These are phyloP conservation scores for Fusarium sp. DNA, from an alignment of 2,329 filamentous ascomycete genomes.

Conservation along the genomic window DNA sequence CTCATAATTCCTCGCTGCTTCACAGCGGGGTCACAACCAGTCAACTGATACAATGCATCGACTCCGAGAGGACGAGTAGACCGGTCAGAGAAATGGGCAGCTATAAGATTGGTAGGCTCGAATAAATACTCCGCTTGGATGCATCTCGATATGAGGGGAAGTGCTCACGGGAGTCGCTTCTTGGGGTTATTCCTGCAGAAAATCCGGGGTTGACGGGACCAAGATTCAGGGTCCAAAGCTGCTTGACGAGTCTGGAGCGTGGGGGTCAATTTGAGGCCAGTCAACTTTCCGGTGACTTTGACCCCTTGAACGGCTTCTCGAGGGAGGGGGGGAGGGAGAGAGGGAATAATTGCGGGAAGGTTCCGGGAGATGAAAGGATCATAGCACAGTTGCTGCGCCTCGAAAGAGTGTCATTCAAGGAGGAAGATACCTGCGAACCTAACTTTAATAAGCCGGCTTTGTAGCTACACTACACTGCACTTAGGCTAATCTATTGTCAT, in stretches of 20 bases:
- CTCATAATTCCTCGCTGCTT: constrained; percentile 10
- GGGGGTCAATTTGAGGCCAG: constrained; percentile 37
- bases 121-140: constrained; percentile 33
- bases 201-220: constrained; percentile 43
- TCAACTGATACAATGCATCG: constrained; percentile 33
- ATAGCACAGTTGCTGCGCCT: constrained; percentile 30
- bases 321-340: too few relatives aligned
- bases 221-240: constrained; percentile 29
- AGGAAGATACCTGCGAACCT: not conserved
- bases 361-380: constrained; percentile 4
- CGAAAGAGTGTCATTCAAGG: constrained; percentile 28
- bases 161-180: constrained; percentile 32
- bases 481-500: not conserved
- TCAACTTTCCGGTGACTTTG: not conserved
- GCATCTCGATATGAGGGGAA: constrained; percentile 33
- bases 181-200: constrained; percentile 33
- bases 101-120: constrained; percentile 37
- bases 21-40: constrained; percentile 22
- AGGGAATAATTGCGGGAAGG: constrained; percentile 17
- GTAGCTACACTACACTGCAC: not conserved
- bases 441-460: constrained; percentile 8
- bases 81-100: constrained; percentile 33
- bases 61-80: constrained; percentile 23
- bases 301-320: constrained; percentile 1
- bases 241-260: constrained; percentile 28